Evolutionary conservation across 305 asterid species (phyloP).

Genomic region (Fraxinus floribunda): DNA sequence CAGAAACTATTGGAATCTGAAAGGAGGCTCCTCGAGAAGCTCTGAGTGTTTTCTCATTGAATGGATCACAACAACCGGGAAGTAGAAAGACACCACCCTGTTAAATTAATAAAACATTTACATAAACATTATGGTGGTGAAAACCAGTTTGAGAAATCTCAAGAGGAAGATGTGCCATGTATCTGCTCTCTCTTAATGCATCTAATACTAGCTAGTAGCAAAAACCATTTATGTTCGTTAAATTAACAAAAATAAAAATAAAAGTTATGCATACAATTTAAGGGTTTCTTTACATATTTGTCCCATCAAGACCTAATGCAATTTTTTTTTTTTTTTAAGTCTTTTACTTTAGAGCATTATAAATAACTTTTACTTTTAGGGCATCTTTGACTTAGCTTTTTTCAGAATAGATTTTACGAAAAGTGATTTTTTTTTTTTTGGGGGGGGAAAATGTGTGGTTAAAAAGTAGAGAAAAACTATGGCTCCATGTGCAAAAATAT

Average conservation of each 20-base stretch:
- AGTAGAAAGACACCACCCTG: conserved; percentile 83
- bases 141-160: background rate
- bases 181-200: background rate
- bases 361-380: background rate
- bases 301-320: background rate
- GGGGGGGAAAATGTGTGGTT: background rate
- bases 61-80: conserved; percentile 95
- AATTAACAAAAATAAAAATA: background rate
- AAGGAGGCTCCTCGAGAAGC: conserved; percentile 92
- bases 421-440: no score
- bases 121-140: background rate
- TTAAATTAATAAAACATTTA: conserved; percentile 1
- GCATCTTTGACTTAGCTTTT: background rate
- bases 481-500: background rate
- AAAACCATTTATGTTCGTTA: background rate
- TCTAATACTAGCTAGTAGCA: background rate
- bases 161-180: background rate
- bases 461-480: background rate
- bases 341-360: background rate
- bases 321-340: background rate
- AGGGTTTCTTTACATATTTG: background rate
- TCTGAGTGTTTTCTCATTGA: conserved; percentile 85
- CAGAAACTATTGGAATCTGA: conserved; percentile 80
- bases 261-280: background rate
- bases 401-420: background rate